Conservation (phyloP, 2,329 filamentous ascomycete species). For the Fusarium sublunatum region DNA sequence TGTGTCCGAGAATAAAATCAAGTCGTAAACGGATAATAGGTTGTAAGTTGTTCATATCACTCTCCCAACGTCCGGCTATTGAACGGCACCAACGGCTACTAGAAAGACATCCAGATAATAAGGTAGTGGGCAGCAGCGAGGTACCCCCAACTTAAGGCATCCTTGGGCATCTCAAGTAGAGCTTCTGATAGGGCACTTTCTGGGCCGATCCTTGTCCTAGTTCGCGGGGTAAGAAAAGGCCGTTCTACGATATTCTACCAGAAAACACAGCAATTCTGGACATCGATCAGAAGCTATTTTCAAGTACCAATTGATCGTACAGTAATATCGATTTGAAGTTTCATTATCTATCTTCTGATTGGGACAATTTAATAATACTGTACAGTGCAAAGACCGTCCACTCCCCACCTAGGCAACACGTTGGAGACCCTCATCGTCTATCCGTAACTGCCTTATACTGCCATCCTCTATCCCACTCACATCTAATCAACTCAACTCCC, state of each 20-base stretch:
- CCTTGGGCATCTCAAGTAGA: background rate
- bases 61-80: background rate
- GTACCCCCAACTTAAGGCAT: too few species aligned
- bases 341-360: too few species aligned
- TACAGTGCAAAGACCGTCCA: background rate
- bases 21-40: background rate
- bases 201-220: background rate
- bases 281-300: background rate
- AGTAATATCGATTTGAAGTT: too few species aligned
- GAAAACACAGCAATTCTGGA: conserved; percentile 3
- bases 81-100: background rate
- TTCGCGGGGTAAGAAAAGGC: conserved; percentile 34
- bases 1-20: background rate
- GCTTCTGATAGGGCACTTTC: conserved; percentile 30
- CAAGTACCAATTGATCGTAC: background rate
- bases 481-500: conserved; percentile 2
- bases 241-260: conserved; percentile 11
- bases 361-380: background rate
- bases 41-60: too few species aligned
- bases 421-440: conserved; percentile 10
- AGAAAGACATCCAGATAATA: too few species aligned
- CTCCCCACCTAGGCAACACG: background rate
- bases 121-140: background rate
- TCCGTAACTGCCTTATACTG: too few species aligned
- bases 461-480: background rate